Base-by-base conservation (phyloP, 148 eudicot species). In the Cornus florida region DNA sequence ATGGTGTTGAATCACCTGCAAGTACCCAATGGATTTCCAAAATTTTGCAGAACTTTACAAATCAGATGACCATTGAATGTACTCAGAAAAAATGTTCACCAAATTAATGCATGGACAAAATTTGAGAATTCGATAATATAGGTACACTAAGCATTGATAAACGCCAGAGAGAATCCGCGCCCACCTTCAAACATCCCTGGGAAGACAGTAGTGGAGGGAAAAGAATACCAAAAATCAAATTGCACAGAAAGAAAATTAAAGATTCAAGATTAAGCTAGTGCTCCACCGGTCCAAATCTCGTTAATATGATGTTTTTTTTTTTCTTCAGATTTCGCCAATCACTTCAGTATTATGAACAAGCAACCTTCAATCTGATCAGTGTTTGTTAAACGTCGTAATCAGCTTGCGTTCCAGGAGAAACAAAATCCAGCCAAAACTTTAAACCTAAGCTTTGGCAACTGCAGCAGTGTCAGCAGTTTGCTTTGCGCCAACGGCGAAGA, bases 401-500 rank as follows among this genome's bases (percentile, higher is more conserved):
- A 35, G 57, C 74, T 78, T 17, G 10, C 28, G 69, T 20, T n/a
- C 66, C 72, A 60, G 35, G 67, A 62, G 19, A 73, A 48, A 28
- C 2, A 67, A 71, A 82, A 74, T 4, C 32, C 13, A 80, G 64
- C 41, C 24, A 66, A 80, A 75, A 53, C 17, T 65, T n/a, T 43
- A 41, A 74, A 66, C 16, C 35, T 38, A 16, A 56, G 33, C 28
- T 4, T 41, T 43, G 10, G 17, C 79, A 64, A 70, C 80, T 75
- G 79, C 72, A 13, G 85, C 75, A 12, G 75, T 38, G 20, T 67
- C 77, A 70, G 82, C 82, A 43, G 77, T 80, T 79, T 91, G 89
- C 82, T 86, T 86, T 7, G 97, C 93, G 35, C 97, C 97, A 38
- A 91, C 88, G 23, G 90, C 92, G 46, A 93, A 93, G 91, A 93